These are phyloP conservation scores for Botrytis fabae DNA, from an alignment of 2,329 filamentous ascomycete genomes.

Conservation along the genomic window DNA sequence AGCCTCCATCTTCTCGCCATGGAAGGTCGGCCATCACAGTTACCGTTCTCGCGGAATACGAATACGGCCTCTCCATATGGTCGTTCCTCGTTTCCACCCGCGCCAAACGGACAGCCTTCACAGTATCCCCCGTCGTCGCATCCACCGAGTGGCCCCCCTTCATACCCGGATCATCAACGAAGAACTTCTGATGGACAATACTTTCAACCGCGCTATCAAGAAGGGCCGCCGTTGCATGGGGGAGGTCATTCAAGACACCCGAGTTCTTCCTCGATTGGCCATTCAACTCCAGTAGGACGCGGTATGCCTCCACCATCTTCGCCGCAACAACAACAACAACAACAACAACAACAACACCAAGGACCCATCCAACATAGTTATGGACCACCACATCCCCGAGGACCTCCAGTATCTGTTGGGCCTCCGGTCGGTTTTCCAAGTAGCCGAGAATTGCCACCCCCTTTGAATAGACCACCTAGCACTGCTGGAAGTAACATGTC, in stretches of 20 bases:
- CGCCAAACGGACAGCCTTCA: slow-evolving; percentile 1
- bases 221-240: slow-evolving; percentile 36
- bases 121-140: slow-evolving; percentile 39
- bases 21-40: slow-evolving; percentile 40
- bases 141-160: slow-evolving; percentile 34
- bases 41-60: slow-evolving; percentile 39
- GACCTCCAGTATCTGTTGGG: slow-evolving; percentile 45
- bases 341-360: slow-evolving; percentile 38
- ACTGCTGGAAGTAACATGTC: slow-evolving; percentile 63
- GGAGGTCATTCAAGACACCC: slow-evolving; percentile 39
- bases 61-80: slow-evolving; percentile 40
- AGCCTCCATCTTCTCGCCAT: slow-evolving; percentile 30
- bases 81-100: slow-evolving; percentile 26
- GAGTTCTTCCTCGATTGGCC: slow-evolving; percentile 40
- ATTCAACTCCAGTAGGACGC: slow-evolving; percentile 38
- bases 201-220: slow-evolving; percentile 35
- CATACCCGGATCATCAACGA: slow-evolving; percentile 40
- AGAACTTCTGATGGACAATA: slow-evolving; percentile 41
- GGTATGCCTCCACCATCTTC: slow-evolving; percentile 53
- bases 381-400: slow-evolving; percentile 42
- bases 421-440: slow-evolving; percentile 46
- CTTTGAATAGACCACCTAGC: slow-evolving; percentile 51
- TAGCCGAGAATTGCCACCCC: slow-evolving; percentile 56
- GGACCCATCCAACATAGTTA: slow-evolving; percentile 40
- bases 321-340: slow-evolving; percentile 42